Percentiles rank a stretch among this genome's conserved stretches.
phyloP scores from a whole-genome alignment of 345 rosid species.

The Eucalyptus cloeziana region DNA sequence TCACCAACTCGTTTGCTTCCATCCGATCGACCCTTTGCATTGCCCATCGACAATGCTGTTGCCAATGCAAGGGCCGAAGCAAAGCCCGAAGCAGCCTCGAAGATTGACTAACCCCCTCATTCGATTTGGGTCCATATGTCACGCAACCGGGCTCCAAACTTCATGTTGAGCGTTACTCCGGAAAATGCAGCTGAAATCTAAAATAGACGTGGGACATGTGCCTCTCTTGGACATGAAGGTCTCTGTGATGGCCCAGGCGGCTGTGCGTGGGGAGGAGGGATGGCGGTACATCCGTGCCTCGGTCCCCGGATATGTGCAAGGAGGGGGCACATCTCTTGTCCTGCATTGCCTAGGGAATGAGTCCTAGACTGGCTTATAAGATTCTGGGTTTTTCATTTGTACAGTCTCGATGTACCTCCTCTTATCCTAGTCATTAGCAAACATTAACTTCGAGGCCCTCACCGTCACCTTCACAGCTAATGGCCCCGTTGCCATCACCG shows the following conservation, averaged over 20 bases:
- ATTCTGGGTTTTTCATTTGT: too few species aligned
- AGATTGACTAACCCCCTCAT: not conserved
- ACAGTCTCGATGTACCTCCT: too few species aligned
- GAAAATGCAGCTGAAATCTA: too few species aligned
- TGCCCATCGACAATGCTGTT: not conserved
- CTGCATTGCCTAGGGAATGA: accelerated
- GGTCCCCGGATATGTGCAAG: too few species aligned
- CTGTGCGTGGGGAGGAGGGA: accelerated
- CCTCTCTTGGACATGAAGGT: too few species aligned
- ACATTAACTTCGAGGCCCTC: slow-evolving; percentile 29
- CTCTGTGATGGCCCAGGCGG: too few species aligned
- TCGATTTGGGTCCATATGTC: slow-evolving; percentile 37
- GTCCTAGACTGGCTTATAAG: too few species aligned
- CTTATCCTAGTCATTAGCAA: slow-evolving; percentile 1
- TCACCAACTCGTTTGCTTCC: not conserved
- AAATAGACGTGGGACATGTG: not conserved
- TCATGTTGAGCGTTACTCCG: too few species aligned
- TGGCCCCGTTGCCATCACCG: slow-evolving; percentile 26
- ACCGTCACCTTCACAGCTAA: slow-evolving; percentile 31
- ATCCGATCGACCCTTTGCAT: not conserved
- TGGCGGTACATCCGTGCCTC: too few species aligned
- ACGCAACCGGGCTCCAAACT: slow-evolving; percentile 10
- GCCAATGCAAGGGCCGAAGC: not conserved
- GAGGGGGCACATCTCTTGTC: too few species aligned
- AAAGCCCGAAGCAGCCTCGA: not conserved